Conservation (phyloP, 2,329 filamentous ascomycete genomes). For the Berkeleyomyces rouxiae region DNA sequence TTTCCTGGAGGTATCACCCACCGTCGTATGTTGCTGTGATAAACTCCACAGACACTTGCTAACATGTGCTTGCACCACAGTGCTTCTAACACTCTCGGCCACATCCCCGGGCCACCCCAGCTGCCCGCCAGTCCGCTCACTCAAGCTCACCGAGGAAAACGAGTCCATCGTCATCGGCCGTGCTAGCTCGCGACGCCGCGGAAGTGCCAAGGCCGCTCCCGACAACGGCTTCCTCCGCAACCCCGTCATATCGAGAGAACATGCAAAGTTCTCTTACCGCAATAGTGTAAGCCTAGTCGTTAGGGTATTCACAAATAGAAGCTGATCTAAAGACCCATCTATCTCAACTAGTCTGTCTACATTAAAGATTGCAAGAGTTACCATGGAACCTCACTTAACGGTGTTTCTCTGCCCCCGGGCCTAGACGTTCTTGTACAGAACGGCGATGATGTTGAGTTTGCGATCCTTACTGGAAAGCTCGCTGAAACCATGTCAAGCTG, state of each 20-base stretch:
- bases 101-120: not conserved
- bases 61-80: not conserved
- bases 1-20: no score
- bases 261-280: slow-evolving; percentile 10
- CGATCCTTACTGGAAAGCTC: slow-evolving; percentile 8
- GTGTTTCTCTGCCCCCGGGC: not conserved
- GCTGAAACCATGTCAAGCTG: not conserved
- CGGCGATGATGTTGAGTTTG: slow-evolving; percentile 7
- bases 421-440: slow-evolving; percentile 3
- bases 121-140: not conserved
- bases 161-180: slow-evolving; percentile 7
- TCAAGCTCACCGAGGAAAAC: slow-evolving; percentile 5
- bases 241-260: slow-evolving; percentile 11
- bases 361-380: slow-evolving; percentile 10
- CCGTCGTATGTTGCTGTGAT: no score
- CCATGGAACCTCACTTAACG: slow-evolving; percentile 13
- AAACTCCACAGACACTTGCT: not conserved
- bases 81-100: not conserved
- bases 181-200: slow-evolving; percentile 7
- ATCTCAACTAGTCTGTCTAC: slow-evolving; percentile 3
- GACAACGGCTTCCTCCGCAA: slow-evolving; percentile 12
- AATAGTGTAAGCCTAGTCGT: not conserved
- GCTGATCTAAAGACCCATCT: not conserved
- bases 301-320: not conserved
- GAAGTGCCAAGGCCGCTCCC: not conserved